A percentile compares a stretch with the other conserved stretches of the same genome.
Conservation (phyloP, 1,284 basidiomycete species). For the Ustilago trichophora region DNA sequence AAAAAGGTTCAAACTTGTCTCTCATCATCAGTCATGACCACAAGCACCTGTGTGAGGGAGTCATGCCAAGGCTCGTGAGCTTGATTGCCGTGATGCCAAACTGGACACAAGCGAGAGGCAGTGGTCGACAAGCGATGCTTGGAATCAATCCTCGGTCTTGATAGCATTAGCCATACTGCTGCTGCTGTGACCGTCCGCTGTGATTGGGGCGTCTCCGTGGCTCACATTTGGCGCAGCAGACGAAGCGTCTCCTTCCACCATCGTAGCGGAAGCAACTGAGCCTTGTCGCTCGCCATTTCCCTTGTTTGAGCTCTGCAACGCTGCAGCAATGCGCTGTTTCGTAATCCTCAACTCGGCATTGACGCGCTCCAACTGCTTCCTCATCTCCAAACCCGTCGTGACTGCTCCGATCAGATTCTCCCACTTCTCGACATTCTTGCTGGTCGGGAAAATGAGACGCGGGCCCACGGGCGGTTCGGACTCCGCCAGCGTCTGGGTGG, state of each 20-base stretch:
- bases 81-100: too few species aligned
- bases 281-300: neutral
- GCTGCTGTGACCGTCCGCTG: too few species aligned
- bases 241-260: neutral
- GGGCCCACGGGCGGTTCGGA: conserved; percentile 54
- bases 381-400: conserved; percentile 61
- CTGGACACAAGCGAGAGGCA: too few species aligned
- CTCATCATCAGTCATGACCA: neutral
- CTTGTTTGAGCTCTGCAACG: conserved; percentile 6
- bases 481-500: conserved; percentile 58
- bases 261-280: too few species aligned
- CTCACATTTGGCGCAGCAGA: too few species aligned
- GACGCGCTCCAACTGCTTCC: conserved; percentile 62
- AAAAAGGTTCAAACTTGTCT: neutral
- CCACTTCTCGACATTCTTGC: conserved; percentile 64
- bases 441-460: conserved; percentile 62
- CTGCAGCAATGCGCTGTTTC: conserved; percentile 29
- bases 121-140: too few species aligned
- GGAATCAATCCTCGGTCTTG: conserved; percentile 19
- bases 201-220: neutral
- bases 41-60: neutral
- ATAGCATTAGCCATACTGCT: neutral
- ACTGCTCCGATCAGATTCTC: conserved; percentile 65
- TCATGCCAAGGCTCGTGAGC: neutral
- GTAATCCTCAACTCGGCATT: conserved; percentile 47